phyloP scores from a whole-genome alignment of 768 basidiomycete genomes.

The Serpula lacrymans region DNA sequence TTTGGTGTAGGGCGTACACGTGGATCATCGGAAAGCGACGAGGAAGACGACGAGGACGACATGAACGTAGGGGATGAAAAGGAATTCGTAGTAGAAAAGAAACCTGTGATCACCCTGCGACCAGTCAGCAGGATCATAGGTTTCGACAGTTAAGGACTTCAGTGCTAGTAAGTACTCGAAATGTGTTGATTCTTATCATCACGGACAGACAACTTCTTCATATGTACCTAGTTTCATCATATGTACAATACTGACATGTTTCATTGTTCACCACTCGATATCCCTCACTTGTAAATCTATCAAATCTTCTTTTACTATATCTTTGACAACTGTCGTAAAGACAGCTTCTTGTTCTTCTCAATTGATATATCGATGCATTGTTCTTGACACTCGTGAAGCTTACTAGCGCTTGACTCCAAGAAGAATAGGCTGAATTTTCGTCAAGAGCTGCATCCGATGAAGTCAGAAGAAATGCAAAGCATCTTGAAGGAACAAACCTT shows the following conservation, averaged over 20 bases:
- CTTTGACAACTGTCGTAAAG: no score
- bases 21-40: constrained; percentile 58
- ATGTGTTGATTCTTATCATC: constrained; percentile 2
- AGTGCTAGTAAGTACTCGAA: neutral
- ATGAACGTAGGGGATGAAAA: constrained; percentile 42
- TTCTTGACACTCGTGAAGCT: no score
- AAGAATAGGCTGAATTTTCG: no score
- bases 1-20: constrained; percentile 53
- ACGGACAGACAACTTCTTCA: neutral
- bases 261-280: no score
- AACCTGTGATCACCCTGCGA: constrained; percentile 53
- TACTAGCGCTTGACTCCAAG: no score
- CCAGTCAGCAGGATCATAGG: constrained; percentile 61
- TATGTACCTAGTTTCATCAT: constrained; percentile 5
- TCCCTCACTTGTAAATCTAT: no score
- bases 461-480: no score
- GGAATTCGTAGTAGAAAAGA: constrained; percentile 36
- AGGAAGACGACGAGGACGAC: constrained; percentile 49
- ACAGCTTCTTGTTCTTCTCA: no score
- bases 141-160: constrained; percentile 31
- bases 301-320: no score
- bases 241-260: constrained; percentile 2
- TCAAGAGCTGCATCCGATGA: no score
- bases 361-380: no score
- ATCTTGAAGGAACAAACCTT: no score